These are phyloP conservation scores for Morella rubra DNA, from an alignment of 306 rosid species.

Conservation along the genomic window DNA sequence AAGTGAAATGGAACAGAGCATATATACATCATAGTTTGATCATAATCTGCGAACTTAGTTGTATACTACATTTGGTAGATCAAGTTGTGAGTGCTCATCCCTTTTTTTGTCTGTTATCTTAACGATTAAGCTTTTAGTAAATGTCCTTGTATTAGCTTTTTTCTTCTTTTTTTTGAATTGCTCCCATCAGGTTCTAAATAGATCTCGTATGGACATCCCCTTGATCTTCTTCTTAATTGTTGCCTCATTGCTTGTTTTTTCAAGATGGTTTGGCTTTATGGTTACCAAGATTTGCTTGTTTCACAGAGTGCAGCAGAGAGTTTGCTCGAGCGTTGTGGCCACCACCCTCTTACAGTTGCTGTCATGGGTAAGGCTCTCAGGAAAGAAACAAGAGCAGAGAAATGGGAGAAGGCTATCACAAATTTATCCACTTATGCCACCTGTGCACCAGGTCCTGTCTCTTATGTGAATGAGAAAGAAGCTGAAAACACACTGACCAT, in stretches of 20 bases:
- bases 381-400: conserved; percentile 33
- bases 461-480: conserved; percentile 42
- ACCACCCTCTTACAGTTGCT: conserved; percentile 40
- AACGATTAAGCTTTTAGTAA: too few relatives aligned
- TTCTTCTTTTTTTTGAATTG: neutral
- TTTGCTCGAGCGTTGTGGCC: conserved; percentile 36
- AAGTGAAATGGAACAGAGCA: too few relatives aligned
- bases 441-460: conserved; percentile 37
- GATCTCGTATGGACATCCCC: neutral
- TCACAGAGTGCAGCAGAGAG: conserved; percentile 27
- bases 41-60: too few relatives aligned
- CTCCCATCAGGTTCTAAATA: neutral
- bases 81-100: too few relatives aligned
- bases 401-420: conserved; percentile 39
- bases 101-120: too few relatives aligned
- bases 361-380: conserved; percentile 40
- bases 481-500: conserved; percentile 36
- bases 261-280: neutral
- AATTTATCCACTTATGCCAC: conserved; percentile 34
- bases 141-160: too few relatives aligned
- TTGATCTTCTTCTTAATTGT: neutral
- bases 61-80: too few relatives aligned
- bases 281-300: conserved; percentile 6
- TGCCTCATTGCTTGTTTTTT: conserved; percentile 2
- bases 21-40: too few relatives aligned